Base-by-base conservation (phyloP, 2,329 filamentous ascomycete genomes). In the Fusarium citri region DNA sequence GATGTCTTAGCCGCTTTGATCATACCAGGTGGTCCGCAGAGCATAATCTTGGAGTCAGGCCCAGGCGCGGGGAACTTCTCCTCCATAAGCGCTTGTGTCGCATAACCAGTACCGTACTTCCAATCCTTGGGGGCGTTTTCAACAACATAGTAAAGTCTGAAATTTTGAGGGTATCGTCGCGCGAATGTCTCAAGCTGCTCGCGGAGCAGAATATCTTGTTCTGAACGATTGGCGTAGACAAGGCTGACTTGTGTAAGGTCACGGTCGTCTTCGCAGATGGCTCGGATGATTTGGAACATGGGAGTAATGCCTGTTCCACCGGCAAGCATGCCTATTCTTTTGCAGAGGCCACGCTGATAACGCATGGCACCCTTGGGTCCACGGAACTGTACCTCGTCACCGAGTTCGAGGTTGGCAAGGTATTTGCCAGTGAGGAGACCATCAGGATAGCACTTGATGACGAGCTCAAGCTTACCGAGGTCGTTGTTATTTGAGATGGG, bases 21-120 rank as follows among this genome's bases (percentile, higher is more conserved):
- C 87, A 91, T 88, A 0, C 83, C 84, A 0, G 88, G 88, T 0
- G 89, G 88, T 0, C 89, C 89, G 69, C 88, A 91, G 3, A 90
- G 77, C 80, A 89, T 79, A 10, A 88, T 74, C 74, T 87, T 89
- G 4, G 82, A 81, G 16, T 86, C 84, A 0, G 72, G 46, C 1
- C 77, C 79, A 1, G 87, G 77, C 0, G 72, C 68, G 2, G 88
- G 87, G 49, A 91, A 78, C 34, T 74, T 80, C 62, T 86, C 80
- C 51, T 62, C 48, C 72, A 90, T 83, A 37, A 88, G 73, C 1
- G 85, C 82, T 45, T 80, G 79, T 0, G 83, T 88, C 2, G 90
- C 83, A 58, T 81, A 86, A 0, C 88, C 88, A 1, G 70, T 78
- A 3, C 83, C 84, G 42, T 80, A 81, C 3, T 76, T 64, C 88